phyloP scores from a whole-genome alignment of 495 filamentous ascomycete species.

The Lasiosphaeria hispida region DNA sequence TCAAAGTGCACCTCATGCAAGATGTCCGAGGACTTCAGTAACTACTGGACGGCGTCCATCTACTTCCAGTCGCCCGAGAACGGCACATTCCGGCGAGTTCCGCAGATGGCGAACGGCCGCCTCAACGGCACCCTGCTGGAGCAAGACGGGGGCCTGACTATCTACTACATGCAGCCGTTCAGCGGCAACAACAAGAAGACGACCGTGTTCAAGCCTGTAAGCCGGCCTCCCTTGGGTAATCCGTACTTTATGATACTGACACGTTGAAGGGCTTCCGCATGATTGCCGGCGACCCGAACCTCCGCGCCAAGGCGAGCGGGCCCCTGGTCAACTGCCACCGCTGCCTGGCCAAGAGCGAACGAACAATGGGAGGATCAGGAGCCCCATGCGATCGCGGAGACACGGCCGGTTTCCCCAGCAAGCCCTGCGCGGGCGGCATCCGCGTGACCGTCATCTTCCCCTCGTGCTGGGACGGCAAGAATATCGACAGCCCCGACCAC shows the following conservation, averaged over 20 bases:
- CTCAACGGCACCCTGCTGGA: slow-evolving; percentile 34
- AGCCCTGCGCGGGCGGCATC: slow-evolving; percentile 17
- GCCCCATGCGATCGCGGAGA: slow-evolving; percentile 11
- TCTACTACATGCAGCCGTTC: slow-evolving; percentile 46
- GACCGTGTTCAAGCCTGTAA: slow-evolving; percentile 34
- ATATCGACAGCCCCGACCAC: slow-evolving; percentile 58
- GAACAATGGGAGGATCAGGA: slow-evolving; percentile 1
- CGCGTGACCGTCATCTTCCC: slow-evolving; percentile 43
- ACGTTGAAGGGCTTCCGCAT: slow-evolving; percentile 56
- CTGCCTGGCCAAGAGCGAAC: slow-evolving; percentile 64
- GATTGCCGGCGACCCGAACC: slow-evolving; percentile 62
- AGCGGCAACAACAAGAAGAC: slow-evolving; percentile 38
- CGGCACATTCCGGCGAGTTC: slow-evolving; percentile 43
- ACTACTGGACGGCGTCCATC: slow-evolving; percentile 47
- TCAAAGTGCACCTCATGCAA: slow-evolving; percentile 40
- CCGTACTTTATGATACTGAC: background rate
- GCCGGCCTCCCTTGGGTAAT: background rate
- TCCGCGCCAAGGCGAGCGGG: slow-evolving; percentile 39
- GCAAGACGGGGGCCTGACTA: slow-evolving; percentile 43
- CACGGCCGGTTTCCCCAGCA: slow-evolving; percentile 15
- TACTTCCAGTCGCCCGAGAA: slow-evolving; percentile 44
- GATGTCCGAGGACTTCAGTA: slow-evolving; percentile 37
- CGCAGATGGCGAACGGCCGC: slow-evolving; percentile 41
- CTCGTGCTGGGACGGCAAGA: slow-evolving; percentile 73
- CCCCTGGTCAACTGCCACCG: slow-evolving; percentile 58